These are phyloP conservation scores for Chrysanthemum makinoi DNA, from an alignment of 129 eudicot genomes.

Conservation along the genomic window DNA sequence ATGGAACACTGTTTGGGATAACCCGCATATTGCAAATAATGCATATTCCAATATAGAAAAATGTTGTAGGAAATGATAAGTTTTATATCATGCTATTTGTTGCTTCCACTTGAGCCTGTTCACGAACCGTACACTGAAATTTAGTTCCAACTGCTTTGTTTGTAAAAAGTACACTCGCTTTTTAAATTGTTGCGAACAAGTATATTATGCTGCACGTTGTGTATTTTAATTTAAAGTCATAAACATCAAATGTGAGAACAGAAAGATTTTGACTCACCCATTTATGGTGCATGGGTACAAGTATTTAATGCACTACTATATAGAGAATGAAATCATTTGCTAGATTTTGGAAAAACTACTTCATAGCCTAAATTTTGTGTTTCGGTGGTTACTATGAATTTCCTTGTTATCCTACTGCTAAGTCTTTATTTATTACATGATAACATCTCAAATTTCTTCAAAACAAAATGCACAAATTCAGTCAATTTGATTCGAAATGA, in stretches of 20 bases:
- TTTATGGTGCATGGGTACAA: constrained; percentile 35
- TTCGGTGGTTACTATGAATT: constrained; percentile 6
- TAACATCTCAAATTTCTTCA: not conserved
- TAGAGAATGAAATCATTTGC: constrained; percentile 42
- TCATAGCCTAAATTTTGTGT: constrained; percentile 31
- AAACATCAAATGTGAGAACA: constrained; percentile 14
- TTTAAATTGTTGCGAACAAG: constrained; percentile 14
- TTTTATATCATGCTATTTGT: not conserved
- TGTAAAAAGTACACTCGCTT: constrained; percentile 2
- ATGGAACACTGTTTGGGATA: not conserved
- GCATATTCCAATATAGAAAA: too few species aligned
- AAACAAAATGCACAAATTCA: not conserved
- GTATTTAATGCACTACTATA: constrained; percentile 33
- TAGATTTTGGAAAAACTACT: constrained; percentile 34
- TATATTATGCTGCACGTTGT: constrained; percentile 4
- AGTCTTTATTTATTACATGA: too few species aligned
- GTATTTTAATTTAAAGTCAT: not conserved
- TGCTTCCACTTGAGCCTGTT: constrained; percentile 1
- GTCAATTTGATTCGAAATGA: too few species aligned
- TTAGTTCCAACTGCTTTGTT: constrained; percentile 13
- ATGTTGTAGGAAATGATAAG: too few species aligned
- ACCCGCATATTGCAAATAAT: too few species aligned
- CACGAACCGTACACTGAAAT: not conserved
- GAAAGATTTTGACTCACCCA: constrained; percentile 15
- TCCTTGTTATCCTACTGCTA: not conserved